These are phyloP conservation scores for Diaporthe amygdali DNA, from an alignment of 2,329 filamentous ascomycete genomes.

Conservation along the genomic window DNA sequence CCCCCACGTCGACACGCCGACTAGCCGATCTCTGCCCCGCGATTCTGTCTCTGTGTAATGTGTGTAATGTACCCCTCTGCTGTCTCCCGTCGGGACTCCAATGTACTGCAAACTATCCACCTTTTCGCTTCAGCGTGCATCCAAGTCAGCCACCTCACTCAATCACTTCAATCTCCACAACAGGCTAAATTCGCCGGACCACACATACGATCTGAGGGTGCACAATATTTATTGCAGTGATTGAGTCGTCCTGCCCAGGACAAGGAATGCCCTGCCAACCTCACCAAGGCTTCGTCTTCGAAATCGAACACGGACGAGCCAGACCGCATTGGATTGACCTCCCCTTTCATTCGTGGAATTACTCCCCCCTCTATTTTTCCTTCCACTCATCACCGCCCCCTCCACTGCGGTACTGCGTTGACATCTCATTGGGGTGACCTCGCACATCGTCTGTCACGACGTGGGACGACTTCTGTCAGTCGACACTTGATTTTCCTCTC, in stretches of 20 bases:
- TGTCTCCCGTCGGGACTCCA: too few relatives aligned
- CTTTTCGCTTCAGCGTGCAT: neutral
- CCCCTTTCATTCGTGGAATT: slow-evolving; percentile 22
- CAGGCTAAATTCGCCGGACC: slow-evolving; percentile 9
- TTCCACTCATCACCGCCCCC: slow-evolving; percentile 2
- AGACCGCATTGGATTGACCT: neutral
- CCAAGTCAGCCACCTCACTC: slow-evolving; percentile 6
- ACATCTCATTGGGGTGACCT: neutral
- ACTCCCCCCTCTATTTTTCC: slow-evolving; percentile 14
- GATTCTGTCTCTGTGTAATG: neutral
- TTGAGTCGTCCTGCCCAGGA: neutral
- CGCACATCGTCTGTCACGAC: neutral
- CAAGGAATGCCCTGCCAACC: neutral
- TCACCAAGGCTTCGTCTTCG: neutral
- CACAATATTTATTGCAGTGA: too few relatives aligned
- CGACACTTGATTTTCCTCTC: neutral
- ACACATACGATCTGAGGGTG: neutral
- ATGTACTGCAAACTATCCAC: too few relatives aligned
- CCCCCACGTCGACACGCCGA: slow-evolving; percentile 1
- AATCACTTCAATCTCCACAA: slow-evolving; percentile 6
- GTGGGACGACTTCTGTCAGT: slow-evolving; percentile 1
- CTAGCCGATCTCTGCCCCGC: slow-evolving; percentile 1
- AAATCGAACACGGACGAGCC: neutral
- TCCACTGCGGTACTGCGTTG: neutral
- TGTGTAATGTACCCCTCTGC: too few relatives aligned